phyloP scores from a whole-genome alignment of 2,329 filamentous ascomycete genomes.

The Stagonosporopsis cucurbitacearum region DNA sequence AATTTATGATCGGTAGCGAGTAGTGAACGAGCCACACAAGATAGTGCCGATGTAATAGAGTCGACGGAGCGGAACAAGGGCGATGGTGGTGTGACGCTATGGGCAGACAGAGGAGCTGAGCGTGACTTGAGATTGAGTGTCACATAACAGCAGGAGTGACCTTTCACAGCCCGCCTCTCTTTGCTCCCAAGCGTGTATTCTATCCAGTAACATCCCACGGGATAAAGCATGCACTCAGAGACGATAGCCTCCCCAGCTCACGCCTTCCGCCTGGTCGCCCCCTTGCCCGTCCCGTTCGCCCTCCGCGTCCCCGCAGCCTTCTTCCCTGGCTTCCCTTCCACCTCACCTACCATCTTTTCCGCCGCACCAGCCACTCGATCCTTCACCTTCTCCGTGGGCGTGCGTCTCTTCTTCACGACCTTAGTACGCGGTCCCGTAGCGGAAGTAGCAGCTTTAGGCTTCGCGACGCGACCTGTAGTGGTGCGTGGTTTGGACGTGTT shows the following conservation, averaged over 20 bases:
- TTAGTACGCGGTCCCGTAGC: slow-evolving; percentile 25
- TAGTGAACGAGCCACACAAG: too few relatives aligned
- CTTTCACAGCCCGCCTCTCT: too few relatives aligned
- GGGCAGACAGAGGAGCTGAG: too few relatives aligned
- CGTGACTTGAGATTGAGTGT: too few relatives aligned
- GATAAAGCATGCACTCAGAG: too few relatives aligned
- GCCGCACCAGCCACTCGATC: slow-evolving; percentile 35
- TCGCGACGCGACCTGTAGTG: slow-evolving; percentile 35
- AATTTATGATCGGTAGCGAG: too few relatives aligned
- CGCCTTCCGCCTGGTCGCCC: not conserved
- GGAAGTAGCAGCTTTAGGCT: slow-evolving; percentile 27
- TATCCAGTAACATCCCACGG: too few relatives aligned
- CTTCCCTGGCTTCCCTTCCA: slow-evolving; percentile 37
- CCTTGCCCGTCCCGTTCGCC: slow-evolving; percentile 5
- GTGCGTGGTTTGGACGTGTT: slow-evolving; percentile 41
- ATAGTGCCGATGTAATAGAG: too few relatives aligned
- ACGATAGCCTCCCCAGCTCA: not conserved
- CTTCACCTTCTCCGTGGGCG: slow-evolving; percentile 36
- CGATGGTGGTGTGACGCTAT: too few relatives aligned
- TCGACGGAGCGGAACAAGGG: too few relatives aligned
- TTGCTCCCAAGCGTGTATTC: too few relatives aligned
- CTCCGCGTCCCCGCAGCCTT: slow-evolving; percentile 27
- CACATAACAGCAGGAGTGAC: too few relatives aligned
- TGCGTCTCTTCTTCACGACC: slow-evolving; percentile 33
- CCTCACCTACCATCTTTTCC: slow-evolving; percentile 32